Conservation (phyloP, 225 moss, liverwort and hornwort genomes). For the Physcomitrellopsis africana region DNA sequence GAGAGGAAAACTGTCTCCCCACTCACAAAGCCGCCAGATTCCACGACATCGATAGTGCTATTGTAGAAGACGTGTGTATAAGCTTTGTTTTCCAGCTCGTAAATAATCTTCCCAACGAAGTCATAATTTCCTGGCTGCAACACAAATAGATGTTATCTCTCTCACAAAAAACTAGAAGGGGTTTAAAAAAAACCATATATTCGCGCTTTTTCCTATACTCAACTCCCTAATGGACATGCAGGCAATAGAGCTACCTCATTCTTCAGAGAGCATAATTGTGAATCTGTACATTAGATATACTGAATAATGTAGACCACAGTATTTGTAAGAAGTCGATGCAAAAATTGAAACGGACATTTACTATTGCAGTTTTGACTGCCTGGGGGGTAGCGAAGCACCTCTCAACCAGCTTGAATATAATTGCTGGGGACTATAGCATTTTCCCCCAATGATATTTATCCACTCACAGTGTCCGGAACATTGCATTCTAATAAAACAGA, state of each 20-base stretch:
- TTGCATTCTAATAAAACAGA: neutral
- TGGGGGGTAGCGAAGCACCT: too few species aligned
- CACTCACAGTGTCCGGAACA: too few species aligned
- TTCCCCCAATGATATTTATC: too few species aligned
- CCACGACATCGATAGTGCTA: constrained; percentile 82
- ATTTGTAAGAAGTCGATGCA: too few species aligned
- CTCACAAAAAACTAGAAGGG: neutral
- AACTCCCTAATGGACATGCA: neutral
- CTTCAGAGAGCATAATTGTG: neutral
- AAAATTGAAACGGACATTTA: too few species aligned
- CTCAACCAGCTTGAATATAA: too few species aligned
- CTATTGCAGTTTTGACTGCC: too few species aligned
- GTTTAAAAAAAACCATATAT: neutral
- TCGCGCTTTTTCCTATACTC: neutral
- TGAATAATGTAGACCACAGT: neutral
- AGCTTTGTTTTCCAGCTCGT: constrained; percentile 66
- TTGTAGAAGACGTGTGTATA: constrained; percentile 78
- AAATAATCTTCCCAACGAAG: constrained; percentile 79
- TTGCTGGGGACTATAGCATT: too few species aligned
- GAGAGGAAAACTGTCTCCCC: constrained; percentile 89
- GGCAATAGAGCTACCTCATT: neutral
- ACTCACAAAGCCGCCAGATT: constrained; percentile 87
- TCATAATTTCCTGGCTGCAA: constrained; percentile 88
- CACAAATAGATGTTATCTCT: neutral
- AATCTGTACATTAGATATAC: neutral